Percentiles rank a stretch among this genome's conserved stretches.
Evolutionary conservation across 768 basidiomycete species (phyloP).

Genomic region (Krasilnikovozyma curviuscula): DNA sequence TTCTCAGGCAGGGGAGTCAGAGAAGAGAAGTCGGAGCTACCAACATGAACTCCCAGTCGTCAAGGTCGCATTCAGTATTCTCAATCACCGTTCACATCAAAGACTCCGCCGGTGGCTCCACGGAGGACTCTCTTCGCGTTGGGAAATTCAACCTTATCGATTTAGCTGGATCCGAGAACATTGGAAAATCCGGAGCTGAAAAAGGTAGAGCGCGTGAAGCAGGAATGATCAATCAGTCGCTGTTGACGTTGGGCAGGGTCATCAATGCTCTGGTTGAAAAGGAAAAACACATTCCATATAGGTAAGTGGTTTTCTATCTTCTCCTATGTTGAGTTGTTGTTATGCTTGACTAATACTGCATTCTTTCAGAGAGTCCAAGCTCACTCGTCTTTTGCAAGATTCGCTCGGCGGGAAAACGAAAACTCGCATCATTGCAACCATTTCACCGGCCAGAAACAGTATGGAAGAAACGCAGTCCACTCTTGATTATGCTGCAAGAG

Average conservation of each 20-base stretch:
- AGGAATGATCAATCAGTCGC: constrained; percentile 94
- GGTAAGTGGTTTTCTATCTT: constrained; percentile 32
- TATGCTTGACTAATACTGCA: not conserved
- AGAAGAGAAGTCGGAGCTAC: constrained; percentile 85
- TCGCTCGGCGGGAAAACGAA: constrained; percentile 95
- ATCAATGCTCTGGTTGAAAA: constrained; percentile 90
- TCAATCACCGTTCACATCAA: constrained; percentile 88
- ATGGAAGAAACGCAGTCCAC: constrained; percentile 96
- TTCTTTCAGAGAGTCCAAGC: constrained; percentile 53
- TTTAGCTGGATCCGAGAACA: constrained; percentile 91
- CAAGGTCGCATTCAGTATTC: constrained; percentile 92
- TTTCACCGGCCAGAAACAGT: constrained; percentile 81
- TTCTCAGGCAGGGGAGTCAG: constrained; percentile 74
- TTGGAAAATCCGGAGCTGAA: constrained; percentile 85
- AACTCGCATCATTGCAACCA: constrained; percentile 91
- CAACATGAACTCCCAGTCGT: constrained; percentile 76
- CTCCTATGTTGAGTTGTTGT: constrained; percentile 27
- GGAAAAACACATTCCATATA: constrained; percentile 79
- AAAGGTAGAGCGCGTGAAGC: constrained; percentile 89
- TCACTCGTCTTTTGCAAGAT: constrained; percentile 92
- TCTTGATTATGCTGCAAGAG: constrained; percentile 84
- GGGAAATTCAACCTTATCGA: constrained; percentile 96
- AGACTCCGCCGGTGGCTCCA: constrained; percentile 38
- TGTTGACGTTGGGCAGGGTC: constrained; percentile 88
- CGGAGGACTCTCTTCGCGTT: constrained; percentile 75